These are phyloP conservation scores for Evansstolkia leycettana DNA, from an alignment of 495 filamentous ascomycete species.

Conservation along the genomic window DNA sequence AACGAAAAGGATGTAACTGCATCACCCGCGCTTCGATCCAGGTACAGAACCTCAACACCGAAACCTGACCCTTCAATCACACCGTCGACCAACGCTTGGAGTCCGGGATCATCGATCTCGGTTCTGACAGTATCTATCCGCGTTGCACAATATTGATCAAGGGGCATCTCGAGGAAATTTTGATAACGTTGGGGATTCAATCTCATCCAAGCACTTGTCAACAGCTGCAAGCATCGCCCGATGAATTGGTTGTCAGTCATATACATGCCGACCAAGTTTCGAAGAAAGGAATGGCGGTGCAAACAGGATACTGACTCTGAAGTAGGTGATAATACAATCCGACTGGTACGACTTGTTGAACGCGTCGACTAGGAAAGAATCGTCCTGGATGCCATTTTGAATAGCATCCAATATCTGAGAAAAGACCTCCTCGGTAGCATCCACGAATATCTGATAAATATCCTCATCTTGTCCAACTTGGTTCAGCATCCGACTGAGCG, in stretches of 20 bases:
- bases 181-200: slow-evolving; percentile 53
- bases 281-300: slow-evolving; percentile 1
- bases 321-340: slow-evolving; percentile 61
- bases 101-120: slow-evolving; percentile 83
- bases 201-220: slow-evolving; percentile 84
- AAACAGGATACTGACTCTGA: slow-evolving; percentile 37
- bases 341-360: slow-evolving; percentile 65
- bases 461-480: slow-evolving; percentile 52
- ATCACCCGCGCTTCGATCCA: slow-evolving; percentile 74
- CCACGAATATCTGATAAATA: slow-evolving; percentile 73
- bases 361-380: slow-evolving; percentile 47
- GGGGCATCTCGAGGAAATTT: slow-evolving; percentile 50
- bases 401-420: slow-evolving; percentile 39
- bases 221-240: slow-evolving; percentile 35
- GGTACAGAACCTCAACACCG: slow-evolving; percentile 76
- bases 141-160: slow-evolving; percentile 58
- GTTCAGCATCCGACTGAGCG: slow-evolving; percentile 56
- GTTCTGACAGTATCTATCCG: slow-evolving; percentile 60
- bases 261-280: slow-evolving; percentile 9
- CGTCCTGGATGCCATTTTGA: slow-evolving; percentile 42
- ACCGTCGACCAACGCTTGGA: slow-evolving; percentile 64
- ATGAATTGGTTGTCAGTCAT: neutral
- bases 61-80: slow-evolving; percentile 64
- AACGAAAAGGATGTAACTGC: slow-evolving; percentile 69
- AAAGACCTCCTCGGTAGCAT: slow-evolving; percentile 59